phyloP scores from a whole-genome alignment of 2,329 filamentous ascomycete genomes.

The Paramyrothecium roridum region DNA sequence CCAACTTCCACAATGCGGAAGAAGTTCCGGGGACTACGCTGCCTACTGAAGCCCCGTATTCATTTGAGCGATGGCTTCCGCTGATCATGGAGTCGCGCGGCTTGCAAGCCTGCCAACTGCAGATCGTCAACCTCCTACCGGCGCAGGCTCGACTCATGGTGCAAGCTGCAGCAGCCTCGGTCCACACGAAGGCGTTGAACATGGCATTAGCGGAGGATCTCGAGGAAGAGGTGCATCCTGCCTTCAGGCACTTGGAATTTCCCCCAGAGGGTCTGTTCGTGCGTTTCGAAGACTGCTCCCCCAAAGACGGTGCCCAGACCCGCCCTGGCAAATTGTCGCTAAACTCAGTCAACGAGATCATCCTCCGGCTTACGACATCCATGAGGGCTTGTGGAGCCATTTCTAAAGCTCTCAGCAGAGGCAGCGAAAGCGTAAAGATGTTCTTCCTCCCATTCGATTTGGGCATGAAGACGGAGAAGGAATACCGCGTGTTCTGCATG shows the following conservation, averaged over 20 bases:
- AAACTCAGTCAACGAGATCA: constrained; percentile 25
- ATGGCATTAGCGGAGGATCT: constrained; percentile 28
- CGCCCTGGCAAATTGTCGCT: constrained; percentile 19
- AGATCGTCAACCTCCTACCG: constrained; percentile 23
- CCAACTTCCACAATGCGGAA: constrained; percentile 26
- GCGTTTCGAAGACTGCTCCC: constrained; percentile 36
- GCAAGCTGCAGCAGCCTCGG: constrained; percentile 23
- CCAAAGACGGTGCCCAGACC: constrained; percentile 33
- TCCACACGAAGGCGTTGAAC: constrained; percentile 24
- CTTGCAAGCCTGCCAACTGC: constrained; percentile 17
- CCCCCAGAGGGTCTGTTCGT: constrained; percentile 36
- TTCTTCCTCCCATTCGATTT: constrained; percentile 38
- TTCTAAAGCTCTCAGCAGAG: constrained; percentile 15
- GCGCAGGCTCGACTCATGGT: constrained; percentile 26
- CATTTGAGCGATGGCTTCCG: constrained; percentile 38
- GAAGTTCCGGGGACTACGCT: constrained; percentile 22
- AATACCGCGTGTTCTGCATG: constrained; percentile 42
- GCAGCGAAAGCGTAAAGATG: constrained; percentile 19
- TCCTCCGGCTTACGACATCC: constrained; percentile 35
- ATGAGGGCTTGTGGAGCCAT: constrained; percentile 30
- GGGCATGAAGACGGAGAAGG: constrained; percentile 30
- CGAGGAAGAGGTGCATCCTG: constrained; percentile 21
- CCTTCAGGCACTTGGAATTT: constrained; percentile 19
- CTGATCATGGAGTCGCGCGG: constrained; percentile 32
- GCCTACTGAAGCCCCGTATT: constrained; percentile 29